Conservation (phyloP, 2,329 filamentous ascomycete genomes). For the Aspergillus texensis region DNA sequence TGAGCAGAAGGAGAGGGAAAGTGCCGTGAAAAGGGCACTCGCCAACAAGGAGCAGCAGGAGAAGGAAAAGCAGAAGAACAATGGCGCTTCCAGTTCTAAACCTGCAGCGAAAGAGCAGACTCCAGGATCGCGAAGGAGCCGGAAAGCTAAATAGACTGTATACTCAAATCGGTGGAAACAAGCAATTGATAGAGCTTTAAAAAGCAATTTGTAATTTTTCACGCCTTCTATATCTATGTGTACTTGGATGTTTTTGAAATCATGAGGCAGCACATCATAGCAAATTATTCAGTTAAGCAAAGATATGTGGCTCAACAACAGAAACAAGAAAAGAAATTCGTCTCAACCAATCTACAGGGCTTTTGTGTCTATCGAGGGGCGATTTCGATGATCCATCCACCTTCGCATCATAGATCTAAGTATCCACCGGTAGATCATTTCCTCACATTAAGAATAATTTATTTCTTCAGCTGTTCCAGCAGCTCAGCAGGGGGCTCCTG, state of each 20-base stretch:
- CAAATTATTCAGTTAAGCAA: not conserved
- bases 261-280: slow-evolving; percentile 2
- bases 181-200: not conserved
- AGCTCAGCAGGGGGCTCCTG: slow-evolving; percentile 87
- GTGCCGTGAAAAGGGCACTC: slow-evolving; percentile 63
- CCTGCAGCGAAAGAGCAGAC: slow-evolving; percentile 30
- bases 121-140: slow-evolving; percentile 44
- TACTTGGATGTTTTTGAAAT: not conserved
- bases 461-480: slow-evolving; percentile 57
- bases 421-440: not conserved
- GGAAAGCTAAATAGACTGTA: slow-evolving; percentile 33
- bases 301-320: slow-evolving; percentile 6
- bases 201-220: not conserved
- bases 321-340: slow-evolving; percentile 36
- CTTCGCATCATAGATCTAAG: not conserved
- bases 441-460: slow-evolving; percentile 15
- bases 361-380: slow-evolving; percentile 9
- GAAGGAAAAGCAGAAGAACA: slow-evolving; percentile 25
- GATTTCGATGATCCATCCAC: not conserved
- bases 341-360: slow-evolving; percentile 34
- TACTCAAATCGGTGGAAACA: not conserved
- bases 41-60: slow-evolving; percentile 56
- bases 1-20: slow-evolving; percentile 77
- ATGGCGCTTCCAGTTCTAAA: slow-evolving; percentile 13
- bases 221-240: slow-evolving; percentile 4